These are phyloP conservation scores for Fusarium sp. DNA, from an alignment of 2,329 filamentous ascomycete species.

Conservation along the genomic window DNA sequence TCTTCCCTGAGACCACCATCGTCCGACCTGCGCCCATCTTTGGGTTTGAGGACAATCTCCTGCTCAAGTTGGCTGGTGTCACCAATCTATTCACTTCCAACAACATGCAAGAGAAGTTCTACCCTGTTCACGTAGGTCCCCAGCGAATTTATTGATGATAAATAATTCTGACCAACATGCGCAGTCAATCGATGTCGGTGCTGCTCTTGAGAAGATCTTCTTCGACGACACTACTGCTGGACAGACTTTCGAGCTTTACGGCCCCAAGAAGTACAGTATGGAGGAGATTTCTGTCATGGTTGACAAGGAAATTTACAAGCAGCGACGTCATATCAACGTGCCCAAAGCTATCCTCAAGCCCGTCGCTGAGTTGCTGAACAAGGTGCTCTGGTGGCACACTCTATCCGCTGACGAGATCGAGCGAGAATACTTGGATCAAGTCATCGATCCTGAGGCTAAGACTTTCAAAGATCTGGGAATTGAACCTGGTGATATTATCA, in stretches of 20 bases:
- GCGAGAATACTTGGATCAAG: constrained; percentile 92
- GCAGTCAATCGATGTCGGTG: constrained; percentile 88
- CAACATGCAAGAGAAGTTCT: constrained; percentile 90
- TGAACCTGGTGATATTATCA: constrained; percentile 85
- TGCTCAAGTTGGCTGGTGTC: constrained; percentile 84
- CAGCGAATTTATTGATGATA: not conserved
- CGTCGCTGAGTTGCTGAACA: constrained; percentile 80
- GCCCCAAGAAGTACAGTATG: constrained; percentile 92
- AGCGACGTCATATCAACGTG: constrained; percentile 90
- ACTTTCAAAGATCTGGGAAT: constrained; percentile 96
- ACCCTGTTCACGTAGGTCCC: constrained; percentile 87
- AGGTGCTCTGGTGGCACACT: constrained; percentile 88
- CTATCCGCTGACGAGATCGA: constrained; percentile 88
- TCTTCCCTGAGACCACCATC: constrained; percentile 97
- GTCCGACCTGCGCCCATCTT: constrained; percentile 95
- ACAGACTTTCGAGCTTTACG: constrained; percentile 94
- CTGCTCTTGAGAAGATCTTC: constrained; percentile 89
- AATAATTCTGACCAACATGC: constrained; percentile 2
- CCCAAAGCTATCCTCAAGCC: constrained; percentile 86
- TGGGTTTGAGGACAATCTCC: constrained; percentile 92
- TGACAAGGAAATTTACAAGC: constrained; percentile 92
- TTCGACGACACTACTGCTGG: constrained; percentile 91
- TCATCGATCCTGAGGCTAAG: constrained; percentile 91
- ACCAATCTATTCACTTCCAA: constrained; percentile 91
- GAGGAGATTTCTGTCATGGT: constrained; percentile 88